These are phyloP conservation scores for Cordia subcordata DNA, from an alignment of 257 asterid genomes.

Conservation along the genomic window DNA sequence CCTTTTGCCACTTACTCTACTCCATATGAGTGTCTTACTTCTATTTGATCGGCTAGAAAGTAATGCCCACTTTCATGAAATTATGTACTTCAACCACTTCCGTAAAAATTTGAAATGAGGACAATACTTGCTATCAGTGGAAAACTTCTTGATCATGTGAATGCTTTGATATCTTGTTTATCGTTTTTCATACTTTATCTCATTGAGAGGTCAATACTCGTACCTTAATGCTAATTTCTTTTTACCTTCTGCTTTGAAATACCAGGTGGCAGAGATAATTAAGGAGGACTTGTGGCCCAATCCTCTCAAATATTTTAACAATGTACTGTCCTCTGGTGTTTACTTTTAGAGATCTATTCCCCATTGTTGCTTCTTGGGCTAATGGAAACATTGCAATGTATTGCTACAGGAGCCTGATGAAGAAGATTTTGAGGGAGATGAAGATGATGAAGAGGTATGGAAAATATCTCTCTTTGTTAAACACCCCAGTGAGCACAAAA, in stretches of 20 bases:
- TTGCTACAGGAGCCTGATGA: slow-evolving; percentile 39
- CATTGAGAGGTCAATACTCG: background rate
- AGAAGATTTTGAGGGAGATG: slow-evolving; percentile 35
- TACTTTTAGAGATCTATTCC: background rate
- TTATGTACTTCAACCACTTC: too few species aligned
- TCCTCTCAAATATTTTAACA: slow-evolving; percentile 40
- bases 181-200: background rate
- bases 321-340: slow-evolving; percentile 19
- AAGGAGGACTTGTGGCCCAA: slow-evolving; percentile 60
- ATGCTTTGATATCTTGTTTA: background rate
- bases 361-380: slow-evolving; percentile 9
- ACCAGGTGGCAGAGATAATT: slow-evolving; percentile 53
- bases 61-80: too few species aligned
- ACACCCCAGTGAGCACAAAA: too few species aligned
- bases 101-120: too few species aligned
- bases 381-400: slow-evolving; percentile 5
- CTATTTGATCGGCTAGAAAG: too few species aligned
- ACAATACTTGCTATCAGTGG: too few species aligned
- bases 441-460: slow-evolving; percentile 38
- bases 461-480: background rate
- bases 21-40: background rate
- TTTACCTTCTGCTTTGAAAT: slow-evolving; percentile 2
- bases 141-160: background rate
- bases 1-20: background rate
- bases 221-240: background rate